Evolutionary conservation across 179 eudicot species (phyloP).

Genomic region (Camellia oleifera): DNA sequence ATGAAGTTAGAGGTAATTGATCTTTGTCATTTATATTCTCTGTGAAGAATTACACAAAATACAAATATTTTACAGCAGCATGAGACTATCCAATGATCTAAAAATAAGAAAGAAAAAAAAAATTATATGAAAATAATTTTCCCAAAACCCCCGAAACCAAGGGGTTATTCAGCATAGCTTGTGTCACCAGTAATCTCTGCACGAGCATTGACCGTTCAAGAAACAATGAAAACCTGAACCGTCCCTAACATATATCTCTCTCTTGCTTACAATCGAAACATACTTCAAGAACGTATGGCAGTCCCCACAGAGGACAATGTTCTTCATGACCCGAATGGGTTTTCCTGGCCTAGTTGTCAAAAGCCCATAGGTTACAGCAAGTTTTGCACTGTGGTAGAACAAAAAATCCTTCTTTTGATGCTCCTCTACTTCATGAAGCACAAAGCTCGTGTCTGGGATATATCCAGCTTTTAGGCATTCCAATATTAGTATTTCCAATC

Average conservation of each 20-base stretch:
- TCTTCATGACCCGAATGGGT: conserved; percentile 67
- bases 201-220: conserved; percentile 65
- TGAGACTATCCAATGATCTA: conserved; percentile 7
- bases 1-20: neutral
- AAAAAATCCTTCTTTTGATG: conserved; percentile 77
- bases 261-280: conserved; percentile 63
- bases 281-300: conserved; percentile 83
- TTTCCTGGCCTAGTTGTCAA: conserved; percentile 47
- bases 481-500: conserved; percentile 60
- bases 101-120: neutral
- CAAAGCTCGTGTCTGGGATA: conserved; percentile 88
- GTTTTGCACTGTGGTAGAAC: conserved; percentile 84
- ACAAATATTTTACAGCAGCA: conserved; percentile 17
- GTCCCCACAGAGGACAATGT: conserved; percentile 75
- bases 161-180: neutral
- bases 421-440: conserved; percentile 95
- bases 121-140: too few species aligned
- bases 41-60: conserved; percentile 14
- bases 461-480: conserved; percentile 86
- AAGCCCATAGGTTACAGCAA: conserved; percentile 70
- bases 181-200: conserved; percentile 45
- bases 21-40: neutral
- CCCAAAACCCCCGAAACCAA: neutral
- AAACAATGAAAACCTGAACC: conserved; percentile 79
- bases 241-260: conserved; percentile 71